Evolutionary conservation across 2,329 filamentous ascomycete genomes (phyloP).

Genomic region (Nemania diffusa): DNA sequence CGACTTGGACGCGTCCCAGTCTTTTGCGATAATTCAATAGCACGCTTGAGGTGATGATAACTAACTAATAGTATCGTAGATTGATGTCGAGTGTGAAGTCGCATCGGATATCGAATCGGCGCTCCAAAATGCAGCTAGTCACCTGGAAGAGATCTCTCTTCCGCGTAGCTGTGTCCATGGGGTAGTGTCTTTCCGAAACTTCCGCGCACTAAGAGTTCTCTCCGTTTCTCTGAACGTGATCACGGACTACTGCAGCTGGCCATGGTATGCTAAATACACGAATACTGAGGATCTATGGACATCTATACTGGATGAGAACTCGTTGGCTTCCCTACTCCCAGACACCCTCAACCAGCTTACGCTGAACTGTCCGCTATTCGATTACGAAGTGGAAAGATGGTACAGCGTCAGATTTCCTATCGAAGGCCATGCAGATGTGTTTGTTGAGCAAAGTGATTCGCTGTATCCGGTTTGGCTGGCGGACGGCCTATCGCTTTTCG

Average conservation of each 20-base stretch:
- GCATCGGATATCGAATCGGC: too few species aligned
- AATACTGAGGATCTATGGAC: too few species aligned
- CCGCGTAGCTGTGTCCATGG: neutral
- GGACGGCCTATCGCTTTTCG: neutral
- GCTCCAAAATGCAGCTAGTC: neutral
- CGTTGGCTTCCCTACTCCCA: conserved; percentile 9
- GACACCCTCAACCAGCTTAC: neutral
- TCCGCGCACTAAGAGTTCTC: neutral
- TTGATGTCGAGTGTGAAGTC: neutral
- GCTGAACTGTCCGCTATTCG: too few species aligned
- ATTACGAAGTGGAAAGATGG: too few species aligned
- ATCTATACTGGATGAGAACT: neutral
- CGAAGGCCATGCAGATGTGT: neutral
- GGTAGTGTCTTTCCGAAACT: neutral
- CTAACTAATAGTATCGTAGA: neutral
- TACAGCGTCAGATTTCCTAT: too few species aligned
- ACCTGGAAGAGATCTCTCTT: neutral
- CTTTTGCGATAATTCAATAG: too few species aligned
- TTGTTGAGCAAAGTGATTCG: neutral
- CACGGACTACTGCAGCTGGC: neutral
- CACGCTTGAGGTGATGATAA: neutral
- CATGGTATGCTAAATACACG: too few species aligned
- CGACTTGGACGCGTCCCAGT: too few species aligned
- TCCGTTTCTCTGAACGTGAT: neutral
- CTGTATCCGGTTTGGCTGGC: neutral